phyloP scores from a whole-genome alignment of 352 stramenopile species.

The Pilasporangium apinafurcum region DNA sequence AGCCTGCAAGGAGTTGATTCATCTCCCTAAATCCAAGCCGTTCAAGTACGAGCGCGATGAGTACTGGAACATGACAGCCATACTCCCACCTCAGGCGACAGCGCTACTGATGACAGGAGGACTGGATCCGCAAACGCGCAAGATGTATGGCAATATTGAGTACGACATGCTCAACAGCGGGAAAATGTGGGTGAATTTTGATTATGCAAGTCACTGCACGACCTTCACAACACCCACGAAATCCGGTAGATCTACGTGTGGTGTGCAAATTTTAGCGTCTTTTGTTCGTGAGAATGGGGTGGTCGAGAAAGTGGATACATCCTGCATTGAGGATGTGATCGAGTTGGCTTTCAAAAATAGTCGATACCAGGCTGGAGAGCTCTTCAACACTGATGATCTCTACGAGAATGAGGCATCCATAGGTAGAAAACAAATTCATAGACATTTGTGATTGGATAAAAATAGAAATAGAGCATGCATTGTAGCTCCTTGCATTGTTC shows the following conservation, averaged over 20 bases:
- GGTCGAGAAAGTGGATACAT: constrained; percentile 56
- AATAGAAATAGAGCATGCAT: not conserved
- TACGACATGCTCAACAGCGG: constrained; percentile 39
- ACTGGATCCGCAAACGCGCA: constrained; percentile 47
- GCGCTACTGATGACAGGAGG: constrained; percentile 50
- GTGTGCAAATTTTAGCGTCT: constrained; percentile 58
- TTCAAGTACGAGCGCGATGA: constrained; percentile 52
- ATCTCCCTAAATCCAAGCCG: constrained; percentile 27
- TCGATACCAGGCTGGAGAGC: constrained; percentile 12
- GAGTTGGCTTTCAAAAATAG: constrained; percentile 33
- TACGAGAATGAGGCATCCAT: constrained; percentile 20
- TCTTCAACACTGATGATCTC: constrained; percentile 32
- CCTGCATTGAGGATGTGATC: constrained; percentile 53
- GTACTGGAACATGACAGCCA: constrained; percentile 62
- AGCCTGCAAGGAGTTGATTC: constrained; percentile 40
- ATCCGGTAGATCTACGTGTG: constrained; percentile 39
- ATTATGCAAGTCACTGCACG: constrained; percentile 67
- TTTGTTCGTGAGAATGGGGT: constrained; percentile 54
- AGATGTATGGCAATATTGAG: constrained; percentile 41
- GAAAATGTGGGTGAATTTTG: constrained; percentile 63
- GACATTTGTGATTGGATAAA: not conserved
- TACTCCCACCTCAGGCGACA: constrained; percentile 27
- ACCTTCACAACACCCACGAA: constrained; percentile 65
- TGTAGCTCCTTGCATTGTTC: not conserved
- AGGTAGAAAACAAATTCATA: not conserved